Conservation (phyloP, 768 basidiomycete species). For the Leucocoprinus leucothites region DNA sequence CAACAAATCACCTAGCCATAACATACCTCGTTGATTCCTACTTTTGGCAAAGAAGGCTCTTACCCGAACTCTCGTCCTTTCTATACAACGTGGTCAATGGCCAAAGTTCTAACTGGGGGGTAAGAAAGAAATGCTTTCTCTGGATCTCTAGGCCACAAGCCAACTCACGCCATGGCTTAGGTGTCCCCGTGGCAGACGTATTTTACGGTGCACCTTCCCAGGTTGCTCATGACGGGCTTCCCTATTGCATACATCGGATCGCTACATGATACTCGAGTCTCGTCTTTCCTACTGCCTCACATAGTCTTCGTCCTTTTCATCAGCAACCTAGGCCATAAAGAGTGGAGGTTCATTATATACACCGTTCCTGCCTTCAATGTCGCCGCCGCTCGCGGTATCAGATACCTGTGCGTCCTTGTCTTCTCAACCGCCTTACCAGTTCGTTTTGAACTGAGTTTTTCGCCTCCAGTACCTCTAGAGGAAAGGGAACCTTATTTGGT, state of each 20-base stretch:
- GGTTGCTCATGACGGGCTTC: constrained; percentile 63
- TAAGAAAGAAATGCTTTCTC: constrained; percentile 36
- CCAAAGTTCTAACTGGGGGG: constrained; percentile 91
- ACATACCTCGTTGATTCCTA: constrained; percentile 76
- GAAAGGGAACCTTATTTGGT: constrained; percentile 47
- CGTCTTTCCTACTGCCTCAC: constrained; percentile 48
- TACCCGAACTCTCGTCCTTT: constrained; percentile 77
- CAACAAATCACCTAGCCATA: constrained; percentile 34
- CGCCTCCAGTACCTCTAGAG: constrained; percentile 39
- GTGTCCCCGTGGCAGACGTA: constrained; percentile 70
- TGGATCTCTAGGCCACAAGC: constrained; percentile 11
- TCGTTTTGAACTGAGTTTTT: not conserved
- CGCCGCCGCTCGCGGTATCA: constrained; percentile 65
- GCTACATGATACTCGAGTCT: constrained; percentile 44
- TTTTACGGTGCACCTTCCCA: constrained; percentile 67
- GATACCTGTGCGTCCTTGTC: constrained; percentile 52
- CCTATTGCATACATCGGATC: constrained; percentile 60
- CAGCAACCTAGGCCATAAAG: constrained; percentile 86
- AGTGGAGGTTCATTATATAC: constrained; percentile 96
- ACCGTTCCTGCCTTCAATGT: constrained; percentile 80
- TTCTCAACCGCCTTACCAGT: not conserved
- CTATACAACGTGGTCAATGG: constrained; percentile 88
- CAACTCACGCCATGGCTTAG: constrained; percentile 31
- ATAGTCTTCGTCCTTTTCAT: constrained; percentile 56
- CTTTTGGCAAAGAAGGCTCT: constrained; percentile 69